Conservation (phyloP, 2,329 filamentous ascomycete genomes). For the Pseudogymnoascus sp. region DNA sequence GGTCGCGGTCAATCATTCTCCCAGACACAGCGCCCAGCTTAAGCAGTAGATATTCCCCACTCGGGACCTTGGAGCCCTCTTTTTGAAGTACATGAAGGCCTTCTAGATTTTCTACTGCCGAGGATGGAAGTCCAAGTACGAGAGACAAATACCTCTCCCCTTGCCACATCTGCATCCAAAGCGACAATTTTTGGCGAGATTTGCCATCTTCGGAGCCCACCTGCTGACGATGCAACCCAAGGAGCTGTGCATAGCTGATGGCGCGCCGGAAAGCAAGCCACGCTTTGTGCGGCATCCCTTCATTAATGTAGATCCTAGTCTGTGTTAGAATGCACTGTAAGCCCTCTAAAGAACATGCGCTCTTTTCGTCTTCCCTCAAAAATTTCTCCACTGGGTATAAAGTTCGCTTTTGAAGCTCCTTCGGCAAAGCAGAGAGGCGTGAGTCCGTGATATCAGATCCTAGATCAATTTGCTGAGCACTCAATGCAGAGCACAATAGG, state of each 20-base stretch:
- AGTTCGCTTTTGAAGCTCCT: constrained; percentile 39
- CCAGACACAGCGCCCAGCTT: constrained; percentile 25
- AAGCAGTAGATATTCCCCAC: not conserved
- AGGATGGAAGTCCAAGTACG: constrained; percentile 46
- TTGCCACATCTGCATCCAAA: constrained; percentile 36
- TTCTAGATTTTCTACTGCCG: constrained; percentile 7
- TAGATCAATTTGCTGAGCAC: constrained; percentile 35
- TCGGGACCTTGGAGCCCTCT: not conserved
- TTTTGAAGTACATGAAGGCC: not conserved
- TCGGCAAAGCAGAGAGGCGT: constrained; percentile 33
- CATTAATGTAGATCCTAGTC: constrained; percentile 46
- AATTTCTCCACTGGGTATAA: constrained; percentile 38
- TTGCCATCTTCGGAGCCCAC: constrained; percentile 21
- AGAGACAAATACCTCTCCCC: constrained; percentile 45
- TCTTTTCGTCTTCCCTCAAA: constrained; percentile 43
- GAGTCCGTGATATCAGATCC: constrained; percentile 31
- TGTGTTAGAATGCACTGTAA: constrained; percentile 46
- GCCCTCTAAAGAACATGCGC: constrained; percentile 42
- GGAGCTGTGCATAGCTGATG: constrained; percentile 44
- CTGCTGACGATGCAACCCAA: constrained; percentile 37
- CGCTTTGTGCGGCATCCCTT: constrained; percentile 46
- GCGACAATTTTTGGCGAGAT: constrained; percentile 24
- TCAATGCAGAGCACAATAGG: constrained; percentile 38
- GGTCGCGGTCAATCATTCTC: constrained; percentile 36
- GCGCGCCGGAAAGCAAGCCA: constrained; percentile 47